phyloP scores from a whole-genome alignment of 2,329 filamentous ascomycete genomes.

The Huntiella savannae region DNA sequence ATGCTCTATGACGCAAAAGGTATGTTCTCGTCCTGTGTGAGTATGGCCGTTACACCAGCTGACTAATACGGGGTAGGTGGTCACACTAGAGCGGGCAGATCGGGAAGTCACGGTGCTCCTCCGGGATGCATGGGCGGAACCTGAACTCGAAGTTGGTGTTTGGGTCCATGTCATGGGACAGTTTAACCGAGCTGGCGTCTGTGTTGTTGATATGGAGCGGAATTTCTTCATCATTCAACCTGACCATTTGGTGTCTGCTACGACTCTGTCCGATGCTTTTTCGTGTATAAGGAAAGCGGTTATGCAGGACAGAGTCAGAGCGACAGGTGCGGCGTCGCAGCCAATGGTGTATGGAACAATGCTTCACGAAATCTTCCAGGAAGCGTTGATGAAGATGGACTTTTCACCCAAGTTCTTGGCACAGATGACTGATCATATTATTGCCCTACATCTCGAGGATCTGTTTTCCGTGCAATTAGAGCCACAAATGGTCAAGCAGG shows the following conservation, averaged over 20 bases:
- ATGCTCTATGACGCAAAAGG: constrained; percentile 6
- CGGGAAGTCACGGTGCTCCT: constrained; percentile 50
- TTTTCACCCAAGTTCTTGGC: constrained; percentile 58
- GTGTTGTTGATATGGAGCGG: constrained; percentile 61
- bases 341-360: constrained; percentile 84
- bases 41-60: not conserved
- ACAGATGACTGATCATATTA: constrained; percentile 44
- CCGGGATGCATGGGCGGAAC: constrained; percentile 73
- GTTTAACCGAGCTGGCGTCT: constrained; percentile 49
- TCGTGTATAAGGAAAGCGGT: constrained; percentile 79
- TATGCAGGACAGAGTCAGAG: constrained; percentile 85
- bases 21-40: not conserved
- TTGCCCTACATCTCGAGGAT: constrained; percentile 69
- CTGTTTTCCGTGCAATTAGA: constrained; percentile 73
- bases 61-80: constrained; percentile 33
- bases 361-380: constrained; percentile 88
- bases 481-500: constrained; percentile 51
- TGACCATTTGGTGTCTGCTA: constrained; percentile 86
- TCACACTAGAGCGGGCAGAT: constrained; percentile 68
- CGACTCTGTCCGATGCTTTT: constrained; percentile 91
- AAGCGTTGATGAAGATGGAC: constrained; percentile 61
- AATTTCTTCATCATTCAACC: constrained; percentile 85
- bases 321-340: constrained; percentile 59
- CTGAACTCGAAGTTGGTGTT: constrained; percentile 50
- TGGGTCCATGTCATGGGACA: constrained; percentile 75